Base-by-base conservation (phyloP, 106 monocot species). In the Allium fistulosum region DNA sequence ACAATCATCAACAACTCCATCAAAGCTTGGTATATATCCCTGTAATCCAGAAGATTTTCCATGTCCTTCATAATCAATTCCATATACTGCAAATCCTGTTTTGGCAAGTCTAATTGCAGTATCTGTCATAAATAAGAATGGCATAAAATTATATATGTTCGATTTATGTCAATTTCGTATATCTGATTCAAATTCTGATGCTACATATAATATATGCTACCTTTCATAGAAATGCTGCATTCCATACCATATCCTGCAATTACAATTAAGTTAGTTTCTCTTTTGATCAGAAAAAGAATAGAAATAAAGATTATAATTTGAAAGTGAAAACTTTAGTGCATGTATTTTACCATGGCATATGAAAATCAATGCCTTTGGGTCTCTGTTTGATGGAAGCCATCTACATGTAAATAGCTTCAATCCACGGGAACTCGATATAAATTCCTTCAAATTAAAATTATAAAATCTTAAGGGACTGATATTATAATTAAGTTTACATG, bases 191-290 rank as follows among this genome's bases (percentile, higher is more conserved):
- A 11, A 60, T 16, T 13, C n/a, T 17, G 22, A 13, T 60, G 9
- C n/a, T 60, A 10, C 6, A 8, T 15, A 59, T 9, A 7, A 13
- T 60, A 15, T 15, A 65, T 51, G 1, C 49, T 73, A 72, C 84
- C 84, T 79, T 57, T 79, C 88, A 88, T 88, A n/a, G 81, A 75
- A 12, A 85, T 72, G 77, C 84, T 82, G 72, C 88, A 88, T 68
- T 88, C 88, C 82, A 85, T 69, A 10, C 64, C 84, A 53, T 85
- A 88, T 7, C 88, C 86, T 86, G 22, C 10, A 8, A 51, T 45
- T 16, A 12, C 17, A 9, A 2, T 11, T 11, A 1, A 11, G 7
- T 12, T 49, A 49, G 27, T 48, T 6, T 52, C 37, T 17, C 22
- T 59, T 13, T 17, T 8, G n/a, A 17, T 59, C 12, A 37, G 17